Base-by-base conservation (phyloP, 2,329 filamentous ascomycete species). In the Curvularia eragrostidis region DNA sequence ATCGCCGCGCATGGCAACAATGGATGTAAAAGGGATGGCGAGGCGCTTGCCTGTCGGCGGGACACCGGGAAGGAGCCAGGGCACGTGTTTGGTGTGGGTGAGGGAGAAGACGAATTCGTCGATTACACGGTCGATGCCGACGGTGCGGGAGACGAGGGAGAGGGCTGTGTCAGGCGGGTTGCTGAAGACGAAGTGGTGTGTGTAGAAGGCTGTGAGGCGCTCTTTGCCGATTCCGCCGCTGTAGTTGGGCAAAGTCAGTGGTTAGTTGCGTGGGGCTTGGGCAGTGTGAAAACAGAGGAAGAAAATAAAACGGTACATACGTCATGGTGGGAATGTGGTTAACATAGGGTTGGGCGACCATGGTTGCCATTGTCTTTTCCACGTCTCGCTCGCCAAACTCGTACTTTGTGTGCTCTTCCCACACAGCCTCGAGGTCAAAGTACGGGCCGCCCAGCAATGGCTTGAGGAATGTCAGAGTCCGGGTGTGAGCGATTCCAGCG, bases 321-420 rank as follows among this genome's bases (percentile, higher is more conserved):
- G 83, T 79, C 67, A 87, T 81, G 0, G 89, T 91, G 0, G 89
- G 88, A 1, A 92, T 81, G 69, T 93, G 89, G 69, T 93, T 93
- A 1, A 93, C 90, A 67, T 93, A 92, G 1, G 90, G 90, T 72
- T 91, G 86, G 47, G 87, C 82, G 1, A 92, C 89, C 90, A 93
- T 93, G 0, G 90, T 93, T n/a, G 81, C 82, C 90, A 93, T 93
- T 0, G 90, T 93, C 62, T 86, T 84, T 60, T 86, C 86, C 0
- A 91, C 89, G 2, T 85, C 85, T 10, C 89, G 83, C 54, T 87
- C 85, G 1, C 75, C 85, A 71, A 93, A 93, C 70, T 93, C 89
- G 64, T 84, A 89, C 42, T 83, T 82, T 0, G 88, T 90, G 71
- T 94, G 90, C 74, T 93, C 89, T 7, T 92, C 89, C 90, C 90